Evolutionary conservation across 1,284 basidiomycete species (phyloP).

Genomic region (Dichomitus squalens): DNA sequence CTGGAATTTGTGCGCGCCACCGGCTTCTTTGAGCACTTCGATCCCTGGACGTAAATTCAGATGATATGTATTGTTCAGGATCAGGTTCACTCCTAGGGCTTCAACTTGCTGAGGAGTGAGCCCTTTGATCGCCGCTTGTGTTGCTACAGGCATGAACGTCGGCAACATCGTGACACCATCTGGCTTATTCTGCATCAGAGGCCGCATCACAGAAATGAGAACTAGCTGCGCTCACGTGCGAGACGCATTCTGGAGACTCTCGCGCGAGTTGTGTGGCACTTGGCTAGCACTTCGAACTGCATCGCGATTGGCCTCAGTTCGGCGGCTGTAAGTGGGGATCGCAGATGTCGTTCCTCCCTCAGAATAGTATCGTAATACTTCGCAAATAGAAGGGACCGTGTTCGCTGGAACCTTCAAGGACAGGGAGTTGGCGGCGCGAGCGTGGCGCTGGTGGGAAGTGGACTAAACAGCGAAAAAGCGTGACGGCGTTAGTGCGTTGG

Average conservation of each 20-base stretch:
- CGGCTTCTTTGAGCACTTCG: slow-evolving; percentile 66
- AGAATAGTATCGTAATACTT: no score
- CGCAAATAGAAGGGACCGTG: no score
- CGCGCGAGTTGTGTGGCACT: slow-evolving; percentile 75
- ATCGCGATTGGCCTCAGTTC: slow-evolving; percentile 39
- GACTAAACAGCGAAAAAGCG: neutral
- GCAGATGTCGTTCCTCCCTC: no score
- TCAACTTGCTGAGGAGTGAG: slow-evolving; percentile 84
- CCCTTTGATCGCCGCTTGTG: slow-evolving; percentile 86
- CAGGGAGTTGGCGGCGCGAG: no score
- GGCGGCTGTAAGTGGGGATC: no score
- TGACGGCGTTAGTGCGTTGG: slow-evolving; percentile 14
- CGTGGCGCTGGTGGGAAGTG: neutral
- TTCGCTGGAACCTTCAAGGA: no score
- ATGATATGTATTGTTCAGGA: slow-evolving; percentile 88
- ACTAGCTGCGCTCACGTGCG: slow-evolving; percentile 50
- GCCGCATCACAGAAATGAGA: neutral
- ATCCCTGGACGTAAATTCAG: slow-evolving; percentile 80
- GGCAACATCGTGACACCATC: slow-evolving; percentile 82
- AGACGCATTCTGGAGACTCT: slow-evolving; percentile 78
- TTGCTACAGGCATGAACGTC: slow-evolving; percentile 90
- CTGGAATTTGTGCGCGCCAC: slow-evolving; percentile 84
- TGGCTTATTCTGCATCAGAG: slow-evolving; percentile 31
- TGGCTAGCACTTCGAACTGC: slow-evolving; percentile 79
- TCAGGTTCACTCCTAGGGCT: slow-evolving; percentile 74